phyloP scores from a whole-genome alignment of 495 filamentous ascomycete species.

The Terfezia boudieri region DNA sequence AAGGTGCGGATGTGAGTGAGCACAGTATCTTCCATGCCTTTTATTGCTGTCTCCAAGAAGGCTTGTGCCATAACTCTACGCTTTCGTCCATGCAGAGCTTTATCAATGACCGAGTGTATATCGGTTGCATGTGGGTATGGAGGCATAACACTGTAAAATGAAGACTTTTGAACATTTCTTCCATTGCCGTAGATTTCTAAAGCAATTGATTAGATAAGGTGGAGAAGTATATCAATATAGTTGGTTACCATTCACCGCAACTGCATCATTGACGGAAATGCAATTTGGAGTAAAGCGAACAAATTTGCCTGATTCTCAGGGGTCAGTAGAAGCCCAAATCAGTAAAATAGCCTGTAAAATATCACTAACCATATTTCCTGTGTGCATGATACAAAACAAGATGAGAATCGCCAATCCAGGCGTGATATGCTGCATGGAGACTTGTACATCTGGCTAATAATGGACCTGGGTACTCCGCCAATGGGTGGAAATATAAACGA shows the following conservation, averaged over 20 bases:
- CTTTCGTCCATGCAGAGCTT: slow-evolving; percentile 37
- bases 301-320: slow-evolving; percentile 21
- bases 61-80: slow-evolving; percentile 39
- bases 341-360: not conserved
- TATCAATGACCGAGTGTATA: slow-evolving; percentile 38
- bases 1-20: not conserved
- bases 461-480: not conserved
- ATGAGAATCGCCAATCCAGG: slow-evolving; percentile 38
- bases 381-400: slow-evolving; percentile 35
- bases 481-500: not conserved
- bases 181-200: not conserved
- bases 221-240: slow-evolving; percentile 29
- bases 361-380: slow-evolving; percentile 29
- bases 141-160: slow-evolving; percentile 43
- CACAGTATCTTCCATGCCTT: slow-evolving; percentile 28
- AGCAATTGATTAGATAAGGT: not conserved
- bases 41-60: slow-evolving; percentile 36
- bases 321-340: not conserved
- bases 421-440: slow-evolving; percentile 34
- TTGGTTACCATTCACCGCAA: slow-evolving; percentile 32
- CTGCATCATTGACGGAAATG: slow-evolving; percentile 34
- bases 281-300: slow-evolving; percentile 39
- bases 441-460: slow-evolving; percentile 23
- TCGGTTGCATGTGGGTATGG: slow-evolving; percentile 30
- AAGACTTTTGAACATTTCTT: slow-evolving; percentile 37